Conservation (phyloP, 345 rosid genomes). For the Eucalyptus erythrocorys region DNA sequence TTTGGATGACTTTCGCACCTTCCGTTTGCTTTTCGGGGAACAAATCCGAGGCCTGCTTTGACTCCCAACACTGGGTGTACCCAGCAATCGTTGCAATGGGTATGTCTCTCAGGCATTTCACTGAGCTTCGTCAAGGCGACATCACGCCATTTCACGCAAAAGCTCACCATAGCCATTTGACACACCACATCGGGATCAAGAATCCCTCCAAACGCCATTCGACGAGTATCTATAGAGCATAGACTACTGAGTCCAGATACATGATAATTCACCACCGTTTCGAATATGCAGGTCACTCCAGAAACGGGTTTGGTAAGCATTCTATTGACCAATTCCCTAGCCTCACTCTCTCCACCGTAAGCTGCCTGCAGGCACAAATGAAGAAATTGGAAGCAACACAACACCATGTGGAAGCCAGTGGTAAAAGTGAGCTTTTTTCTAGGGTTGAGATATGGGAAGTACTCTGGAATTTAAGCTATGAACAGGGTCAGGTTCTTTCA, state of each 20-base stretch:
- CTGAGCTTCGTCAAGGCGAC: slow-evolving; percentile 27
- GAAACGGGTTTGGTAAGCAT: slow-evolving; percentile 24
- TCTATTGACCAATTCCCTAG: slow-evolving; percentile 26
- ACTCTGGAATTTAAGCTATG: slow-evolving; percentile 39
- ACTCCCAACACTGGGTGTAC: slow-evolving; percentile 29
- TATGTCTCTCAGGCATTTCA: slow-evolving; percentile 34
- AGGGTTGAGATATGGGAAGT: slow-evolving; percentile 29
- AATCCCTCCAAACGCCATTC: slow-evolving; percentile 15
- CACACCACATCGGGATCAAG: slow-evolving; percentile 39
- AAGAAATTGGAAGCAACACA: slow-evolving; percentile 36
- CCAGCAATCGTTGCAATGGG: slow-evolving; percentile 41
- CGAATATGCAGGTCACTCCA: slow-evolving; percentile 39
- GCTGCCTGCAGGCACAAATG: slow-evolving; percentile 25
- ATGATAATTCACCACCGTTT: slow-evolving; percentile 28
- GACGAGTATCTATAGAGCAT: slow-evolving; percentile 8
- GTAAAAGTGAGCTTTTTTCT: slow-evolving; percentile 28
- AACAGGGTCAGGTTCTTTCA: slow-evolving; percentile 34
- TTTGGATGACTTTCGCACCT: slow-evolving; percentile 32
- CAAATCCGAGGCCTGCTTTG: slow-evolving; percentile 28
- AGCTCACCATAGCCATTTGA: slow-evolving; percentile 41
- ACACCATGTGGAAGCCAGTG: slow-evolving; percentile 9
- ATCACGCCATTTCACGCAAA: slow-evolving; percentile 52
- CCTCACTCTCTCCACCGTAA: slow-evolving; percentile 1
- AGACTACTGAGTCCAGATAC: slow-evolving; percentile 37
- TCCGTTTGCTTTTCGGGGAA: slow-evolving; percentile 47